Evolutionary conservation across 2,329 filamentous ascomycete genomes (phyloP), one percentile per base, ranked within the genome.

Genomic region (Colletotrichum sublineola): DNA sequence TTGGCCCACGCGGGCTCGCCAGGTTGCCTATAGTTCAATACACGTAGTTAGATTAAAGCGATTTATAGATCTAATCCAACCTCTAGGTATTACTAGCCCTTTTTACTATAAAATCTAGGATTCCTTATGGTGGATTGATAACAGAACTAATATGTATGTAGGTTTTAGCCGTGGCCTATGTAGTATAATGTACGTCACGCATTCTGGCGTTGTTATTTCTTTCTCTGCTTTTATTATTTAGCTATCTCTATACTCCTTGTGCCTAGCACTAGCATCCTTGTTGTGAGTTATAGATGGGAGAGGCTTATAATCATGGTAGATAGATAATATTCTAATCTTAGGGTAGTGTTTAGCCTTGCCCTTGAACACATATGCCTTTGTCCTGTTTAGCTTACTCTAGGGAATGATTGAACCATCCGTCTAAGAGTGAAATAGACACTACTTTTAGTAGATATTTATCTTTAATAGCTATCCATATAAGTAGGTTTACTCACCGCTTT

Each of bases 331-430:
- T 5, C 31, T 24, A 3, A 2, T 18, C 24, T 33, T 3, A 9
- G 9, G 15, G 50, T 53, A 53, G 50, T 53, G 50, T 33, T 53
- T 53, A 29, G 50, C 50, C 50, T 53, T 53, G 9, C 50, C 50
- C 50, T 33, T 53, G 31, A 33, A 33, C 31, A 53, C 50, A 8
- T 14, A 53, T 5, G 33, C 31, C 29, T 33, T 53, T 15, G 50
- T 53, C 24, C 31, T 53, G 0, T 53, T 33, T 24, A 53, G 29
- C 24, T 53, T 24, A 33, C 50, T 53, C 50, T 29, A 53, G 14
- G 50, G 50, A 12, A 53, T 53, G 15, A 6, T 33, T 15, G 24
- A 0, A 33, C 50, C 50, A 33, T 53, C 24, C 50, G 50, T 53
- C 50, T 53, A 53, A 33, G 31, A 33, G 50, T 33, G 24, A 53